phyloP scores from a whole-genome alignment of 306 rosid species.

The Rosa chinensis region DNA sequence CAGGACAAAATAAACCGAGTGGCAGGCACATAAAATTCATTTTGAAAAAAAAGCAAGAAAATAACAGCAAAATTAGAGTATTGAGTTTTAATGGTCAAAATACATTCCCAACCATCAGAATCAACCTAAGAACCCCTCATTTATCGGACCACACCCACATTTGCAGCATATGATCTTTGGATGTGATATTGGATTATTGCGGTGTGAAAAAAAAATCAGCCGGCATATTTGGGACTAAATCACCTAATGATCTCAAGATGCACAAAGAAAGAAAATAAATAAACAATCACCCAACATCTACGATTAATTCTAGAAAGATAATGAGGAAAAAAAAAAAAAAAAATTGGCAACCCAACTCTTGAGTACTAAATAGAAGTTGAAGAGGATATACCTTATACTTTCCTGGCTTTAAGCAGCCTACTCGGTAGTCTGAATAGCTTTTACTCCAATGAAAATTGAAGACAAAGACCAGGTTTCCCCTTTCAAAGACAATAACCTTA shows the following conservation, averaged over 20 bases:
- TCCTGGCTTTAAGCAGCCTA: slow-evolving; percentile 87
- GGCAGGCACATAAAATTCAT: neutral
- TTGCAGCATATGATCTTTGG: neutral
- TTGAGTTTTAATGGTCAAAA: neutral
- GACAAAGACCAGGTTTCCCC: slow-evolving; percentile 79
- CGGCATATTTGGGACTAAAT: neutral
- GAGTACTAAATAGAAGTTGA: neutral
- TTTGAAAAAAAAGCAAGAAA: neutral
- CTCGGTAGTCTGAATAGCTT: slow-evolving; percentile 78
- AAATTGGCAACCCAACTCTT: neutral
- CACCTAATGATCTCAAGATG: neutral
- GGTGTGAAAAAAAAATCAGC: neutral
- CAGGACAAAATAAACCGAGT: neutral
- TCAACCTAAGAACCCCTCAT: neutral
- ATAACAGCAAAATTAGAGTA: neutral
- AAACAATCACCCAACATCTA: neutral
- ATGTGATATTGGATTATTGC: neutral
- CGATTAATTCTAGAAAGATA: neutral
- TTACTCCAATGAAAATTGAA: slow-evolving; percentile 93
- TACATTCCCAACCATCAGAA: neutral
- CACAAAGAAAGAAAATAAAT: neutral
- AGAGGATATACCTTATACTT: slow-evolving; percentile 70
- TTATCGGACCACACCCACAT: neutral
- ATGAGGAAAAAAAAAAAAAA: neutral
- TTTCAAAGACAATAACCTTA: slow-evolving; percentile 71